Percentiles rank a stretch among this genome's conserved stretches.
Evolutionary conservation across 75 land plant genomes (phyloP).

Genomic region (Pinus albicaulis): DNA sequence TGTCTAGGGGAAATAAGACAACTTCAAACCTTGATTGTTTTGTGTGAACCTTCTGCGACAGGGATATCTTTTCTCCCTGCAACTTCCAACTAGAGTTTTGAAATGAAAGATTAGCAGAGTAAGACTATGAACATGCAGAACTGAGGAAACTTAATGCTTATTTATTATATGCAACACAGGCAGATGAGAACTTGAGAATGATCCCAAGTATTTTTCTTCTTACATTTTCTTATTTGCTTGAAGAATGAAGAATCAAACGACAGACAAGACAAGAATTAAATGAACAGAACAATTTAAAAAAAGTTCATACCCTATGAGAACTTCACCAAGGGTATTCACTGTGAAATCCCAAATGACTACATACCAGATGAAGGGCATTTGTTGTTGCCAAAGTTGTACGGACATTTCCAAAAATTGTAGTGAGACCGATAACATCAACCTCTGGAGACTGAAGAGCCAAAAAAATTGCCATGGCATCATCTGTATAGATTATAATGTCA

Average conservation of each 20-base stretch:
- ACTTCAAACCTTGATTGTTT: slow-evolving; percentile 64
- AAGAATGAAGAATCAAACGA: neutral
- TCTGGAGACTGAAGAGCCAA: slow-evolving; percentile 90
- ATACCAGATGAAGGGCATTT: slow-evolving; percentile 95
- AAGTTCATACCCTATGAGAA: neutral
- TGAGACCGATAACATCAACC: slow-evolving; percentile 89
- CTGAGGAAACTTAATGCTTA: neutral
- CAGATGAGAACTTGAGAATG: neutral
- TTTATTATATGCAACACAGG: neutral
- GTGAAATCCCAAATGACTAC: neutral
- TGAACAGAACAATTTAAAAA: neutral
- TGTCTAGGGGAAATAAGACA: neutral
- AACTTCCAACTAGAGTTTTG: slow-evolving; percentile 60
- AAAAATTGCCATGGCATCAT: slow-evolving; percentile 99
- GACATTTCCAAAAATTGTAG: slow-evolving; percentile 95
- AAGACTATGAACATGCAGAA: neutral
- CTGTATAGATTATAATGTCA: slow-evolving; percentile 34
- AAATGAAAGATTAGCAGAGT: slow-evolving; percentile 10
- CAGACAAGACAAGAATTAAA: neutral
- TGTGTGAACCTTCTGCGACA: slow-evolving; percentile 84
- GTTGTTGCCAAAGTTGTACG: slow-evolving; percentile 79
- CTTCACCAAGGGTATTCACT: neutral
- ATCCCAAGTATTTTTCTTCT: neutral
- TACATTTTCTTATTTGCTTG: neutral
- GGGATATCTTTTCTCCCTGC: slow-evolving; percentile 91